Conservation (phyloP, 306 rosid genomes). For the Hippophae gyantsensis region DNA sequence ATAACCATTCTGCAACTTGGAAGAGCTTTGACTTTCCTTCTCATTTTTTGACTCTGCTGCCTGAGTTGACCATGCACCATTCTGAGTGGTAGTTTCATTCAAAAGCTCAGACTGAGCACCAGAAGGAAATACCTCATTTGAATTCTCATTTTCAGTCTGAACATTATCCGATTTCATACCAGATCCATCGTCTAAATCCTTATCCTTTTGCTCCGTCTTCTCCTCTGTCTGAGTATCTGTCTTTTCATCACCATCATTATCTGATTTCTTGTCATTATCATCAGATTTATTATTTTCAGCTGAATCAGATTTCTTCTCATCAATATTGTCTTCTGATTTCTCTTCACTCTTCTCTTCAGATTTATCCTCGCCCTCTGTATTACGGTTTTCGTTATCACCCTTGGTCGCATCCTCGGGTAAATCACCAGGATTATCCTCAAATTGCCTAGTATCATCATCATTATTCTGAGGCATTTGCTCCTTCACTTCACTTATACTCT, state of each 20-base stretch:
- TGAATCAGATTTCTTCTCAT: slow-evolving; percentile 34
- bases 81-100: slow-evolving; percentile 55
- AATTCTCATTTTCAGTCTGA: slow-evolving; percentile 30
- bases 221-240: slow-evolving; percentile 30
- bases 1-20: slow-evolving; percentile 36
- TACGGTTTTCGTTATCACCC: slow-evolving; percentile 33
- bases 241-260: slow-evolving; percentile 22
- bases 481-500: slow-evolving; percentile 32
- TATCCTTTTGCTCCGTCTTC: slow-evolving; percentile 40
- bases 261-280: slow-evolving; percentile 26
- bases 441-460: slow-evolving; percentile 40
- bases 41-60: slow-evolving; percentile 75
- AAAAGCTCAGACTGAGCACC: slow-evolving; percentile 74
- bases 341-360: slow-evolving; percentile 6
- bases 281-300: slow-evolving; percentile 25
- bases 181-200: slow-evolving; percentile 33
- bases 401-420: slow-evolving; percentile 62
- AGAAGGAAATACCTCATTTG: slow-evolving; percentile 55
- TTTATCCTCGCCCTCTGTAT: slow-evolving; percentile 27
- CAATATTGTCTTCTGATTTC: slow-evolving; percentile 15
- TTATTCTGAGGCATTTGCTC: slow-evolving; percentile 32
- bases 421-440: slow-evolving; percentile 66
- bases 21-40: slow-evolving; percentile 50
- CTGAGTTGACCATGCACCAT: slow-evolving; percentile 71
- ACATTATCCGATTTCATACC: slow-evolving; percentile 42